A percentile compares a stretch with the other conserved stretches of the same genome.
phyloP scores from a whole-genome alignment of 345 rosid species.

The Cardamine occulta region DNA sequence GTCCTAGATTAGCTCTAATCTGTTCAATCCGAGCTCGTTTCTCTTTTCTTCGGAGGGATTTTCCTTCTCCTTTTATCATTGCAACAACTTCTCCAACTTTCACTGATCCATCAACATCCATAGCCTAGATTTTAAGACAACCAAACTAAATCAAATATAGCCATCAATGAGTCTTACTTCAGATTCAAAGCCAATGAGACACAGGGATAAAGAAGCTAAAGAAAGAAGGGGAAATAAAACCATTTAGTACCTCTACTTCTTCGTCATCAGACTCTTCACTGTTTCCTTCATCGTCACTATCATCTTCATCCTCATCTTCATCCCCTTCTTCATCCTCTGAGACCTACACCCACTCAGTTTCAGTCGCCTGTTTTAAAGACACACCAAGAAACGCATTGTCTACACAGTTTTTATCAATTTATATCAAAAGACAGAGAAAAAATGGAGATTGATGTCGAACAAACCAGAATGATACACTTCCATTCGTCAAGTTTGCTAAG shows the following conservation, averaged over 20 bases:
- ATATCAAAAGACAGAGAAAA: not conserved
- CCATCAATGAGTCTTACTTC: not conserved
- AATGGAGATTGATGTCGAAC: slow-evolving; percentile 45
- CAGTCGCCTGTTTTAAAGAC: slow-evolving; percentile 64
- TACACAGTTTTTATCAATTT: not conserved
- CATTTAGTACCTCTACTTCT: slow-evolving; percentile 45
- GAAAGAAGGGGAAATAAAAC: not conserved
- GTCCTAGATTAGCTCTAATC: slow-evolving; percentile 93
- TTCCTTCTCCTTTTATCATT: slow-evolving; percentile 81
- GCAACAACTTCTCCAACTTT: slow-evolving; percentile 86
- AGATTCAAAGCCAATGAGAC: slow-evolving; percentile 22
- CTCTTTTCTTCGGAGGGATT: slow-evolving; percentile 81
- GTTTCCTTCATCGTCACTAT: slow-evolving; percentile 57
- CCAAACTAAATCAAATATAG: slow-evolving; percentile 14
- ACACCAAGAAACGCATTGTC: slow-evolving; percentile 4
- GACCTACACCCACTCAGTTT: slow-evolving; percentile 88
- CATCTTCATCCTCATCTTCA: slow-evolving; percentile 66
- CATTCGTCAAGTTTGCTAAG: slow-evolving; percentile 98
- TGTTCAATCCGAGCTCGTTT: slow-evolving; percentile 92
- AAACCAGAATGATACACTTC: slow-evolving; percentile 95
- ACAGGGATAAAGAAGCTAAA: slow-evolving; percentile 1
- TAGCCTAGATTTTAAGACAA: slow-evolving; percentile 44
- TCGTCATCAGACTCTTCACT: slow-evolving; percentile 56
- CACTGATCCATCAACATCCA: slow-evolving; percentile 52
- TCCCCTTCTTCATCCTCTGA: slow-evolving; percentile 88